Conservation (phyloP, 305 asterid species). For the Lippia alba region DNA sequence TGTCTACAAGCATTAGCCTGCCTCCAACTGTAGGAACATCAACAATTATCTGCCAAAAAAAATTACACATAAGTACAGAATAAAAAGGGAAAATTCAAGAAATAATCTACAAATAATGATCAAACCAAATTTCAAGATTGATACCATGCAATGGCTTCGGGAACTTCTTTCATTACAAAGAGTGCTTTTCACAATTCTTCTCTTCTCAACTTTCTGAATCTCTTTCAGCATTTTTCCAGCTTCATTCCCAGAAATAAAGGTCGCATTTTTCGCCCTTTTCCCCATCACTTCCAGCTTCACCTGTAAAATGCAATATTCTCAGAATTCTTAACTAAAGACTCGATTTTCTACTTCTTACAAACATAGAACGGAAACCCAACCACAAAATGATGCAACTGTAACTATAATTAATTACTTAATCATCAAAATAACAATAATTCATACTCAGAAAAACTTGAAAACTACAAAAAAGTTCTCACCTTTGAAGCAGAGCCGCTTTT, state of each 20-base stretch:
- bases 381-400: background rate
- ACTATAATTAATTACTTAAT: background rate
- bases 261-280: conserved; percentile 90
- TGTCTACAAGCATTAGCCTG: conserved; percentile 90
- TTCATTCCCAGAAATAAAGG: conserved; percentile 83
- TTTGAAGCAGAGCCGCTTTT: conserved; percentile 76
- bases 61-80: background rate
- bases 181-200: conserved; percentile 89
- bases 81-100: background rate
- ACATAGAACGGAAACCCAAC: background rate
- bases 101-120: conserved; percentile 2
- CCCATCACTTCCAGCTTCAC: conserved; percentile 92
- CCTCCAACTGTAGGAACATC: conserved; percentile 99
- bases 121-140: conserved; percentile 14
- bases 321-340: too few relatives aligned
- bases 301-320: conserved; percentile 39
- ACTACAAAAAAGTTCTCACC: conserved; percentile 43
- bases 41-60: conserved; percentile 67
- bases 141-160: conserved; percentile 96
- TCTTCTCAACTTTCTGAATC: conserved; percentile 93
- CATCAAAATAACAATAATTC: background rate
- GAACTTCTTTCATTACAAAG: conserved; percentile 95
- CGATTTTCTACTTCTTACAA: too few relatives aligned
- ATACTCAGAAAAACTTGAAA: background rate
- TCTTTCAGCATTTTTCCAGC: conserved; percentile 91